Conservation (phyloP, 2,329 filamentous ascomycete species). For the Cladosporium velox region DNA sequence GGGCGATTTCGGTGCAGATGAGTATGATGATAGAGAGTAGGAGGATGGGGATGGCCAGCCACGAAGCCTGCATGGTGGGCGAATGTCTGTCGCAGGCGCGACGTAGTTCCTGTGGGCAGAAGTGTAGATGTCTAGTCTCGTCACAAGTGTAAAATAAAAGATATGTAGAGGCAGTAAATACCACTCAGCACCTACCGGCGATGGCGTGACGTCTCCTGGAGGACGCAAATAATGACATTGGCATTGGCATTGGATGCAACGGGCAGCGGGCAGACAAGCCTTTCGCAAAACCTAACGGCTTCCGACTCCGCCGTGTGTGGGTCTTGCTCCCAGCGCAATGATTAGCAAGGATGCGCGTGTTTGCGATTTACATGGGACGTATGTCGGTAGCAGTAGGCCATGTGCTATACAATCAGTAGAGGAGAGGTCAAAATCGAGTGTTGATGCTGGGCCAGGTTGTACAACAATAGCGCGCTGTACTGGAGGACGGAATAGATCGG, state of each 20-base stretch:
- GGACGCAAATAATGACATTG: not conserved
- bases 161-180: not conserved
- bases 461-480: not conserved
- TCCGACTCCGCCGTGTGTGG: slow-evolving; percentile 3
- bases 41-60: slow-evolving; percentile 17
- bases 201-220: slow-evolving; percentile 11
- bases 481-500: not conserved
- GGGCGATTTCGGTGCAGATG: slow-evolving; percentile 27
- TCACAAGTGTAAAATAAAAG: not conserved
- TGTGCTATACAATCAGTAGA: not conserved
- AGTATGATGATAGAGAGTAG: slow-evolving; percentile 24
- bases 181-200: not conserved
- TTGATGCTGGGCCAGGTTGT: not conserved
- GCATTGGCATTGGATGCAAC: not conserved
- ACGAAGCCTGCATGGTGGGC: slow-evolving; percentile 17
- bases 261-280: slow-evolving; percentile 2
- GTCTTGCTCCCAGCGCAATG: slow-evolving; percentile 2
- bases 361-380: not conserved
- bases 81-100: not conserved
- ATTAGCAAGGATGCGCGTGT: not conserved
- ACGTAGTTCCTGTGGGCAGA: not conserved
- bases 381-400: not conserved
- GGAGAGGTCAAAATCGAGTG: not conserved
- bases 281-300: not conserved
- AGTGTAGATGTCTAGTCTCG: not conserved